Evolutionary conservation across 805 yeast species (phyloP).

Genomic region (Zygosaccharomyces lentus): DNA sequence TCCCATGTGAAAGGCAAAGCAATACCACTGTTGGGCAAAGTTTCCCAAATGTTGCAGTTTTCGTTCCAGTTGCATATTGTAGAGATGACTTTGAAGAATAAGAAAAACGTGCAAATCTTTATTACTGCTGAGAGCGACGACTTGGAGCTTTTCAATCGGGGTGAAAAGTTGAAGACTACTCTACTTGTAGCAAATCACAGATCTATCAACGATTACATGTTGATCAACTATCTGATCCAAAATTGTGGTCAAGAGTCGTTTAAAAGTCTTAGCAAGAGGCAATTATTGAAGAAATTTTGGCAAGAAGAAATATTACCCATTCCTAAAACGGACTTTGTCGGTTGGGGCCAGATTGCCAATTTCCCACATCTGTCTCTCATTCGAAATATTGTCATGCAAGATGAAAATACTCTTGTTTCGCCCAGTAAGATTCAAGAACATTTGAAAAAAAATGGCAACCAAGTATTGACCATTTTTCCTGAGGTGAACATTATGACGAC

Average conservation of each 20-base stretch:
- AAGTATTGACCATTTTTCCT: conserved; percentile 75
- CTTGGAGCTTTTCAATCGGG: conserved; percentile 12
- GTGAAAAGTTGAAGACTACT: conserved; percentile 18
- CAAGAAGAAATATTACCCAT: conserved; percentile 9
- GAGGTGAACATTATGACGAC: conserved; percentile 72
- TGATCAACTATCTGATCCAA: conserved; percentile 40
- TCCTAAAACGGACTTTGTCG: conserved; percentile 54
- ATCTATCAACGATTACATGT: conserved; percentile 61
- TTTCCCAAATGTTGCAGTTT: conserved; percentile 13
- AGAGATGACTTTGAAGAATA: conserved; percentile 20
- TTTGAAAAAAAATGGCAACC: conserved; percentile 33
- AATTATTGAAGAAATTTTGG: conserved; percentile 15
- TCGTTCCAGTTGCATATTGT: conserved; percentile 20
- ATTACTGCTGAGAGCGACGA: conserved; percentile 25
- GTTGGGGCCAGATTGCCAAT: conserved; percentile 65
- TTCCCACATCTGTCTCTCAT: conserved; percentile 52
- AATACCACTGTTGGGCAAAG: conserved; percentile 15
- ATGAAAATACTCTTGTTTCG: conserved; percentile 61
- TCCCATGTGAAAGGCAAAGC: background rate
- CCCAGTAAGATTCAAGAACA: conserved; percentile 36
- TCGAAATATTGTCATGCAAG: conserved; percentile 47
- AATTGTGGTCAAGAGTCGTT: conserved; percentile 22
- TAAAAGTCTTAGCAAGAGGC: conserved; percentile 3
- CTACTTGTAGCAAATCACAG: conserved; percentile 50
- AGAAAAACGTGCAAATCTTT: conserved; percentile 22